Evolutionary conservation across 2,329 filamentous ascomycete species (phyloP), one percentile per base, ranked within the genome.

Genomic region (Herpotrichia juniperi): DNA sequence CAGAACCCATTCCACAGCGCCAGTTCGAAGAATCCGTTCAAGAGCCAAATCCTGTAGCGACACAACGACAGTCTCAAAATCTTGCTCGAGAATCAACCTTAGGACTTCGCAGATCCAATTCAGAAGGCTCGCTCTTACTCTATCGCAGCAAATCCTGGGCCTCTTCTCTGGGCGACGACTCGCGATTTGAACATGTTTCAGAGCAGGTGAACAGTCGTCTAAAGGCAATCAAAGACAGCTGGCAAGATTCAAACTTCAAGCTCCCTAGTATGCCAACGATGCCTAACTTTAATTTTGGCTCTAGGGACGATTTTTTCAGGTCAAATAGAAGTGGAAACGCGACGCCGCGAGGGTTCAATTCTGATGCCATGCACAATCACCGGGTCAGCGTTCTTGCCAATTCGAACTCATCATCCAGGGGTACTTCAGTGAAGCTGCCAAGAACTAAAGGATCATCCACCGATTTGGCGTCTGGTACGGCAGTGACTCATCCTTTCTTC

Each of bases 211-310:
- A 97, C 65, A 91, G 89, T 61, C 84, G 93, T 35, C 81, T 94
- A 67, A 96, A 96, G 76, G 93, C 93, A 4, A 90, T 97, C 69
- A 89, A 87, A 67, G 93, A 97, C 69, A 96, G 89, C 67, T 85
- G 90, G 56, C 87, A 91, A 67, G 92, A 96, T 63, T 90, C 92
- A 2, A 90, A 87, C 48, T 88, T 93, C 74, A 90, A 87, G 66
- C 57, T 80, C 44, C 78, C 78, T 16, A 71, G 68, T 34, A 68
- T 79, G 50, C 74, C 78, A 14, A 69, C 68, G 2, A 81, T 91
- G 67, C 82, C 86, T 45, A 83, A 79, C 55, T 76, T 85, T 32
- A 68, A 58, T 47, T 67, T 74, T 54, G 54, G 63, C n/a, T 59
- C 63, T 50, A 68, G 62, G 55, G 61, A 69, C 21, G 72, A 73